phyloP scores from a whole-genome alignment of 768 basidiomycete genomes.

The Lactarius indigo region DNA sequence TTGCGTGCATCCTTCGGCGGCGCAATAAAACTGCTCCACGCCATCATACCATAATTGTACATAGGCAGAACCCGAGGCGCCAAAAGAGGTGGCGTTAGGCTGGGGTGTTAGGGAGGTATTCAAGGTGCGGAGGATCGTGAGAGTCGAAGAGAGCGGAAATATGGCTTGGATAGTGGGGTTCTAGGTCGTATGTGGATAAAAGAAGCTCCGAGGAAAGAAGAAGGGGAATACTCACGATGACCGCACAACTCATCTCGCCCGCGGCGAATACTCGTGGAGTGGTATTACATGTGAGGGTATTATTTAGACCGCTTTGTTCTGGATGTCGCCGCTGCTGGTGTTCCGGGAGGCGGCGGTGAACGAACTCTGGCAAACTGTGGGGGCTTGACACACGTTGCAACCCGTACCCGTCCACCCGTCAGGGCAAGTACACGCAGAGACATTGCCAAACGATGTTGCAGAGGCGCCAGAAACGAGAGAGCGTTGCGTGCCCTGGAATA shows the following conservation, averaged over 20 bases:
- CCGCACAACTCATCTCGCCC: constrained; percentile 81
- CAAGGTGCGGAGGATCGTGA: constrained; percentile 78
- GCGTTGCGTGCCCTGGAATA: constrained; percentile 69
- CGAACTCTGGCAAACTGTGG: constrained; percentile 66
- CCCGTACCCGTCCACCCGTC: constrained; percentile 73
- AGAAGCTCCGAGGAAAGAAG: not conserved
- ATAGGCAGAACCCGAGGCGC: constrained; percentile 47
- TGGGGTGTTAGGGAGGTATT: constrained; percentile 67
- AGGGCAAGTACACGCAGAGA: constrained; percentile 70
- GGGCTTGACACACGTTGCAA: constrained; percentile 74
- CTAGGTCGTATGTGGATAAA: constrained; percentile 35
- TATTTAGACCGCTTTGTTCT: constrained; percentile 45
- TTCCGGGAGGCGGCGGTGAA: constrained; percentile 43
- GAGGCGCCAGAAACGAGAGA: constrained; percentile 41
- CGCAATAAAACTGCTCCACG: constrained; percentile 86
- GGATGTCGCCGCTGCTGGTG: constrained; percentile 17
- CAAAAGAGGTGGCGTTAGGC: constrained; percentile 59
- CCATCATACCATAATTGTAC: constrained; percentile 78
- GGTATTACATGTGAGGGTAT: constrained; percentile 72
- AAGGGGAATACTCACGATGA: constrained; percentile 46
- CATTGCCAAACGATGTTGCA: constrained; percentile 50
- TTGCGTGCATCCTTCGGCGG: constrained; percentile 69
- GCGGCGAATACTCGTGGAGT: constrained; percentile 69
- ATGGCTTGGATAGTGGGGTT: constrained; percentile 80
- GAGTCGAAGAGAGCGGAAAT: constrained; percentile 63